phyloP scores from a whole-genome alignment of 352 stramenopile species.

The Phytophthora multivora region DNA sequence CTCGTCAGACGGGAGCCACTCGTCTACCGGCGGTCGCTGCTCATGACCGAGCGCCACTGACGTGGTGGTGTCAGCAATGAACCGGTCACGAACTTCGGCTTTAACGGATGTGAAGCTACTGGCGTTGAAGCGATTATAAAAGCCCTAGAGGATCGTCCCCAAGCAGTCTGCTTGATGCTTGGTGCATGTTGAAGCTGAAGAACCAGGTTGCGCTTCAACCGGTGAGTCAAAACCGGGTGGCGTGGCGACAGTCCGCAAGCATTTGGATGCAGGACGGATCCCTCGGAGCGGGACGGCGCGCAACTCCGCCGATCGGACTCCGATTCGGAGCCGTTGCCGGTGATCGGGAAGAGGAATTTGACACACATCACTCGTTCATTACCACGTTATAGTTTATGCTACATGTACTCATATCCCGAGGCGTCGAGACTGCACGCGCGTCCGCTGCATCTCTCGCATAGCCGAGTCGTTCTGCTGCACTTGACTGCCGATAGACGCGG shows the following conservation, averaged over 20 bases:
- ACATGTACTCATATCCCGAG: slow-evolving; percentile 9
- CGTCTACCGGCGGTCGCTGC: neutral
- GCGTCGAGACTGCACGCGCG: slow-evolving; percentile 9
- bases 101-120: neutral
- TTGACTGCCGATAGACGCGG: slow-evolving; percentile 24
- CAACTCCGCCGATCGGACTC: neutral
- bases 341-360: slow-evolving; percentile 7
- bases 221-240: neutral
- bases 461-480: slow-evolving; percentile 30
- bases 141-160: neutral
- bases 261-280: neutral
- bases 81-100: neutral
- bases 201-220: slow-evolving; percentile 8
- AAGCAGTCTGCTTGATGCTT: neutral
- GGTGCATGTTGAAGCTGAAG: slow-evolving; percentile 4
- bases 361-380: slow-evolving; percentile 3
- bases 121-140: neutral
- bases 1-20: slow-evolving; percentile 14
- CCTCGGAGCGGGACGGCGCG: neutral
- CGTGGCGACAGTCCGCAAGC: slow-evolving; percentile 1
- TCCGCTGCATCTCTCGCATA: slow-evolving; percentile 26
- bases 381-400: neutral
- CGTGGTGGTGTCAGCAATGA: slow-evolving; percentile 16
- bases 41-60: slow-evolving; percentile 8
- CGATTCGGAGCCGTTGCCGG: slow-evolving; percentile 2